phyloP scores from a whole-genome alignment of 2,329 filamentous ascomycete species.

The Trichoderma gracile region DNA sequence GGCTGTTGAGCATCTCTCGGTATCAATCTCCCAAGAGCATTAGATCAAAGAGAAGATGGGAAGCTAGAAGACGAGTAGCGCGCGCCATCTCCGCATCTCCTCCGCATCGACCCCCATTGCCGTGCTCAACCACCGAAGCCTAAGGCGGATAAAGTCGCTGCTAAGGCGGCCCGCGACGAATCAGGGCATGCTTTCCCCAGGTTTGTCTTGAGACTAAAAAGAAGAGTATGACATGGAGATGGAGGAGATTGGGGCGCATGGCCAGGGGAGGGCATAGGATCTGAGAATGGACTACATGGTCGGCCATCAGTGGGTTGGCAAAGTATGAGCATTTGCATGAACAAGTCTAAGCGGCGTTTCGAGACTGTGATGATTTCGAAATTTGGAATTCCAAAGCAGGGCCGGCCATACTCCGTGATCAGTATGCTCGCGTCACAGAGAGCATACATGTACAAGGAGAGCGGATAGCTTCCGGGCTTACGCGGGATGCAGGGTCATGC shows the following conservation, averaged over 20 bases:
- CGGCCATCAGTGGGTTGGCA: too few relatives aligned
- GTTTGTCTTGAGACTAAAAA: conserved; percentile 1
- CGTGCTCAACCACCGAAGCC: neutral
- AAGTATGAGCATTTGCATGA: neutral
- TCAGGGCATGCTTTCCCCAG: conserved; percentile 5
- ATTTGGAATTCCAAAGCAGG: too few relatives aligned
- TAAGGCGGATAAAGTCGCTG: neutral
- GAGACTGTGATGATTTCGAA: too few relatives aligned
- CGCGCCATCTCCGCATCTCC: neutral
- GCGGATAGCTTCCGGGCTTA: too few relatives aligned
- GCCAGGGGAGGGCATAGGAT: too few relatives aligned
- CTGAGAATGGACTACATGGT: too few relatives aligned
- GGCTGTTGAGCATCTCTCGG: neutral
- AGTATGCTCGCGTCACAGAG: too few relatives aligned
- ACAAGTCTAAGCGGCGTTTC: too few relatives aligned
- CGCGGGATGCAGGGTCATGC: too few relatives aligned
- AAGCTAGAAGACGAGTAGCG: neutral
- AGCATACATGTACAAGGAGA: too few relatives aligned
- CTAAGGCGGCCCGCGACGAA: neutral
- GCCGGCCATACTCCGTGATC: too few relatives aligned
- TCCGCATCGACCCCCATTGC: neutral
- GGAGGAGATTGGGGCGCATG: too few relatives aligned
- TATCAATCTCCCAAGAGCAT: neutral
- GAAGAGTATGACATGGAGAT: neutral
- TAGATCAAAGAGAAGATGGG: neutral